Evolutionary conservation across 2,329 filamentous ascomycete species (phyloP), one percentile per base, ranked within the genome.

Genomic region (Fonsecaea monophora): DNA sequence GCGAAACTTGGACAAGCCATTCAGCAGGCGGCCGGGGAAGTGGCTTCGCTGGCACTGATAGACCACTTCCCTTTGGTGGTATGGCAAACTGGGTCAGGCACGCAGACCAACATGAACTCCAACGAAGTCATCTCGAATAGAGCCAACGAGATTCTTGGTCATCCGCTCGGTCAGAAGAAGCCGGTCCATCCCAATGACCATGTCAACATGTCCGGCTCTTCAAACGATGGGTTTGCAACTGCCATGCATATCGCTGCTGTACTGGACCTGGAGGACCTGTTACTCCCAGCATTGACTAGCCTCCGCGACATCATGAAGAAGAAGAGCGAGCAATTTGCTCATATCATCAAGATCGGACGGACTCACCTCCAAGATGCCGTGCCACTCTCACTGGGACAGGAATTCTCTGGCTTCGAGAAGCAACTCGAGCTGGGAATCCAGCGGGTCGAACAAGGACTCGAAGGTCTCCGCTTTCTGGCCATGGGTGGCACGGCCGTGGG

Each of bases 81-180:
- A 77, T 99, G 95, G 95, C 95, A 99, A 85, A 99, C 95, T 62
- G 95, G 95, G 71, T 98, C 95, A 57, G 95, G 95, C 78, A 98
- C 95, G 37, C 95, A 98, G 85, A 97, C 94, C 80, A 98, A 97
- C 88, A 98, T 98, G 95, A 98, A 98, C 84, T 93, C 94, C 78
- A 99, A 99, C 85, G 95, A 99, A 81, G 95, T 99, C 81, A 98
- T 99, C 81, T 97, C 94, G 72, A 99, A 98, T 87, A 92, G 95
- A 73, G 95, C 95, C 72, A 98, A 98, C 80, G 94, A 98, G 85
- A 96, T 98, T 70, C 87, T 98, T 62, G 95, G 95, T 74, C 95
- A 95, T 75, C 86, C 86, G 72, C 97, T 92, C 92, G 95, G 95
- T 74, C 90, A 85, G 87, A 98, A 98, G 89, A 97, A 96, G 85